Conservation (phyloP, 2,329 filamentous ascomycete genomes). For the Fusarium fujikuroi region DNA sequence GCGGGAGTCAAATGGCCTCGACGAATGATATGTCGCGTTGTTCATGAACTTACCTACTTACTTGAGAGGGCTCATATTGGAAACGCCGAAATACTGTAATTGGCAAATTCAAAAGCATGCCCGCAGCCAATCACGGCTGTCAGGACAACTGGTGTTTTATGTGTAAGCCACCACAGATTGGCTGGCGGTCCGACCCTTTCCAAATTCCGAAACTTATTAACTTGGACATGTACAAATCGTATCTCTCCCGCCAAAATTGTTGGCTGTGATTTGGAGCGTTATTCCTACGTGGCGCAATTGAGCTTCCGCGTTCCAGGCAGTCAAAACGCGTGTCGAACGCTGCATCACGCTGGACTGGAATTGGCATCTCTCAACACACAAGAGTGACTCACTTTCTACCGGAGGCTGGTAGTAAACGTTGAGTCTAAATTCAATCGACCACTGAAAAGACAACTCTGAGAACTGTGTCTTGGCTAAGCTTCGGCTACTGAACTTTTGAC, state of each 20-base stretch:
- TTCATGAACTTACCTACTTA: background rate
- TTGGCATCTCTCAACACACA: background rate
- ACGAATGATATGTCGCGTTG: background rate
- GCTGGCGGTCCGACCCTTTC: background rate
- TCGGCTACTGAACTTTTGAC: too few relatives aligned
- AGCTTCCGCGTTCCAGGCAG: accelerated
- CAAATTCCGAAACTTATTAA: too few relatives aligned
- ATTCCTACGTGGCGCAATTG: accelerated
- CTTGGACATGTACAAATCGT: background rate
- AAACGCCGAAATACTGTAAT: background rate
- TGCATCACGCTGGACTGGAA: background rate
- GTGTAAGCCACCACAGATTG: background rate
- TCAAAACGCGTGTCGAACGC: too few relatives aligned
- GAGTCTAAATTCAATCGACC: background rate
- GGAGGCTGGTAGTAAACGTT: too few relatives aligned
- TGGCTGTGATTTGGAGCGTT: background rate
- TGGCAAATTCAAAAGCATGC: too few relatives aligned
- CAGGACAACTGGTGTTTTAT: too few relatives aligned
- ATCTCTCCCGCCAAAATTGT: background rate
- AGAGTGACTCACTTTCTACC: background rate
- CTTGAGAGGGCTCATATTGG: too few relatives aligned
- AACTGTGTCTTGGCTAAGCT: too few relatives aligned
- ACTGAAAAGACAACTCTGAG: background rate
- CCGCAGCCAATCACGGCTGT: too few relatives aligned
- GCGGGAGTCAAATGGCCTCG: background rate